Percentiles rank a stretch among this genome's conserved stretches.
Conservation (phyloP, 2,329 filamentous ascomycete genomes). For the Aspergillus sp. region DNA sequence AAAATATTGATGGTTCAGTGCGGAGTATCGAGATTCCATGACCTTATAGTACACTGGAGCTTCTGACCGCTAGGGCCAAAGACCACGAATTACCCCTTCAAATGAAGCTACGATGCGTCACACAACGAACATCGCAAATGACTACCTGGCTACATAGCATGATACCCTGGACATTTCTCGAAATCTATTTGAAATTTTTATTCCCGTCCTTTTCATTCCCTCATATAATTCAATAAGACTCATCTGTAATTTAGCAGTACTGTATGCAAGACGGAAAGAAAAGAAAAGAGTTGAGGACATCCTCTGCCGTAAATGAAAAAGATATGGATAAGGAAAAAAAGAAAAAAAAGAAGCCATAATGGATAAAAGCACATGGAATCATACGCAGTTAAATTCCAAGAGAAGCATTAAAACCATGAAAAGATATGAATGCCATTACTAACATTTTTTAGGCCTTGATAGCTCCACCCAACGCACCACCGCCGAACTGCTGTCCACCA, state of each 20-base stretch:
- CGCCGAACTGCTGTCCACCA: conserved; percentile 51
- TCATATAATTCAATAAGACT: conserved; percentile 21
- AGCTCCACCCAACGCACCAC: conserved; percentile 51
- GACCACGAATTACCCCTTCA: too few species aligned
- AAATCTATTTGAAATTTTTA: background rate
- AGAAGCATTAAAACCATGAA: conserved; percentile 24
- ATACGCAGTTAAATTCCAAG: conserved; percentile 23
- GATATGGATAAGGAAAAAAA: background rate
- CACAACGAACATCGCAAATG: background rate
- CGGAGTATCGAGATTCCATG: too few species aligned
- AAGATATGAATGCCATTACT: conserved; percentile 34
- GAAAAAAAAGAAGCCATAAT: conserved; percentile 4
- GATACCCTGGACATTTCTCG: background rate
- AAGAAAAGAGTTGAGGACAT: conserved; percentile 9
- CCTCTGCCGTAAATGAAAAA: background rate
- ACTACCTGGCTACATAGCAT: background rate
- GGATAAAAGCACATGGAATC: conserved; percentile 17
- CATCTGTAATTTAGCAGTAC: conserved; percentile 20
- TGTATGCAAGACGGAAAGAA: conserved; percentile 14
- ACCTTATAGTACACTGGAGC: too few species aligned
- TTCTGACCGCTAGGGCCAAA: too few species aligned
- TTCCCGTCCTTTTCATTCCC: conserved; percentile 7
- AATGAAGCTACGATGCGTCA: too few species aligned
- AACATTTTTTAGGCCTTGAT: conserved; percentile 48
- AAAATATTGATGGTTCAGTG: too few species aligned